Conservation (phyloP, 2,329 filamentous ascomycete genomes). For the Elsinoe arachidis region DNA sequence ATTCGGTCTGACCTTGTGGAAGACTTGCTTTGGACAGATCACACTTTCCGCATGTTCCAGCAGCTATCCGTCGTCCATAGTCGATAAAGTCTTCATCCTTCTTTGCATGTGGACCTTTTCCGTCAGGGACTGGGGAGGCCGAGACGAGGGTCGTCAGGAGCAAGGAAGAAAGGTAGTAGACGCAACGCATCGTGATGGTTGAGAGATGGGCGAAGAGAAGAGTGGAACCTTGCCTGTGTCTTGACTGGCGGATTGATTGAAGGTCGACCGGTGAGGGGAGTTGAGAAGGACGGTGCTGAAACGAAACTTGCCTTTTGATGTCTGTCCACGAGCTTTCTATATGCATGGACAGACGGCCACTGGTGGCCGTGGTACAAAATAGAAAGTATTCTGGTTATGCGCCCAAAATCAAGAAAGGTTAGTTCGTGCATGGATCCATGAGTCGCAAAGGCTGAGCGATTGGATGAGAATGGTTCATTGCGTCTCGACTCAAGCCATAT, state of each 20-base stretch:
- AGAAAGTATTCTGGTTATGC: constrained; percentile 6
- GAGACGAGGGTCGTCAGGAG: constrained; percentile 1
- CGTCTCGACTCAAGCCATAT: constrained; percentile 11
- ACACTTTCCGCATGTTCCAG: constrained; percentile 17
- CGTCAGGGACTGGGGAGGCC: not conserved
- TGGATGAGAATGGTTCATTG: constrained; percentile 9
- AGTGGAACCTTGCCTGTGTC: not conserved
- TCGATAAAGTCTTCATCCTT: constrained; percentile 11
- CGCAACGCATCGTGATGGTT: constrained; percentile 11
- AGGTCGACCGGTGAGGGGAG: not conserved
- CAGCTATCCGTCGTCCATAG: constrained; percentile 10
- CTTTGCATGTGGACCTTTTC: not conserved
- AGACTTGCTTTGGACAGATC: constrained; percentile 19
- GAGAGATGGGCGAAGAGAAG: not conserved
- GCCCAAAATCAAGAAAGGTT: constrained; percentile 1
- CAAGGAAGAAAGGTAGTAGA: not conserved
- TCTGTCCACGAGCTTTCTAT: constrained; percentile 8
- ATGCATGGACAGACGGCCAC: constrained; percentile 1
- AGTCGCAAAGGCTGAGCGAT: constrained; percentile 5
- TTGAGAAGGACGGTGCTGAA: constrained; percentile 8
- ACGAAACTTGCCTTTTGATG: constrained; percentile 10
- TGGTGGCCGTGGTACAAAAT: constrained; percentile 10
- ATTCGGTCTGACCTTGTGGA: constrained; percentile 17
- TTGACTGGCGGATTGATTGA: not conserved
- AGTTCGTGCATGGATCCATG: not conserved